Percentiles rank a stretch among this genome's conserved stretches.
phyloP scores from a whole-genome alignment of 345 rosid species.

The Gossypium thurberi region DNA sequence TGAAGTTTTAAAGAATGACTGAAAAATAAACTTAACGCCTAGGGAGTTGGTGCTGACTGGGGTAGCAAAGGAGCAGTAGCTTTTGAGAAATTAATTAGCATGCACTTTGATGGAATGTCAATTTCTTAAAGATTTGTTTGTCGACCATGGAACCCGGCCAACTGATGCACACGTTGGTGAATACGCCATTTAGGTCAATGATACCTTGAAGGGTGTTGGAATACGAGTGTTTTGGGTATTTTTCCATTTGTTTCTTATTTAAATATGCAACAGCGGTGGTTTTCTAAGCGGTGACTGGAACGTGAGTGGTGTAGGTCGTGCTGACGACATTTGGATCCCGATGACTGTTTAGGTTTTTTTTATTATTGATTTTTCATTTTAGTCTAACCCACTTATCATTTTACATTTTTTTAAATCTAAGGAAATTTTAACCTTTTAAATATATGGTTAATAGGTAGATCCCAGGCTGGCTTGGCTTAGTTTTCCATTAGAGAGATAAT shows the following conservation, averaged over 20 bases:
- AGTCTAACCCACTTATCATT: too few relatives aligned
- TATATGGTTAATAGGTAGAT: too few relatives aligned
- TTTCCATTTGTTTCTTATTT: constrained; percentile 67
- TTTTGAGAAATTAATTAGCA: background rate
- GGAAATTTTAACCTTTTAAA: too few relatives aligned
- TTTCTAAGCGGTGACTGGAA: constrained; percentile 71
- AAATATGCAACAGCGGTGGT: constrained; percentile 69
- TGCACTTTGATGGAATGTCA: constrained; percentile 61
- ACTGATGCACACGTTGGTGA: constrained; percentile 71
- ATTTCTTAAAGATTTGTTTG: constrained; percentile 71
- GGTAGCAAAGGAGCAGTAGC: background rate
- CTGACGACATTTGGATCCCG: constrained; percentile 68
- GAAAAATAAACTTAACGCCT: background rate
- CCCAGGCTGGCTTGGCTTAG: too few relatives aligned
- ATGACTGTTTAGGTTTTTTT: too few relatives aligned
- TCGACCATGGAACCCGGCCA: constrained; percentile 88
- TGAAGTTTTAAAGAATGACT: background rate
- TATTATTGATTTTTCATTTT: too few relatives aligned
- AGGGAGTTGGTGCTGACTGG: background rate
- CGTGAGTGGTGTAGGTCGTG: constrained; percentile 71
- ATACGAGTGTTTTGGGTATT: constrained; percentile 68
- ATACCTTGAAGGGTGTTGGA: constrained; percentile 73
- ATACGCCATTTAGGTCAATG: constrained; percentile 53
- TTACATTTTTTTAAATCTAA: too few relatives aligned
- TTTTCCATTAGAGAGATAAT: too few relatives aligned